phyloP scores from a whole-genome alignment of 2,329 filamentous ascomycete species.

The Lecanicillium sp. region DNA sequence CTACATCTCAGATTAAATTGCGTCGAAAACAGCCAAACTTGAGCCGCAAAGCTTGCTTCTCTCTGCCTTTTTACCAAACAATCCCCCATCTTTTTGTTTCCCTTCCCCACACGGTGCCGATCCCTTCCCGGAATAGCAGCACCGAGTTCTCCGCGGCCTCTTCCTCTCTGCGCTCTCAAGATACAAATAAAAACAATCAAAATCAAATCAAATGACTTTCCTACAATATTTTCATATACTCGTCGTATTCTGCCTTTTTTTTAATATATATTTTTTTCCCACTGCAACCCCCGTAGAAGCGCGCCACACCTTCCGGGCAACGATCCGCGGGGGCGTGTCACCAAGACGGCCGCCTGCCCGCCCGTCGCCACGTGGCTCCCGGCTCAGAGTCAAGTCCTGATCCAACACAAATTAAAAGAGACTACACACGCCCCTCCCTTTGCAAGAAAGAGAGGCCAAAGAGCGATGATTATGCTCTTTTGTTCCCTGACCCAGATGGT shows the following conservation, averaged over 20 bases:
- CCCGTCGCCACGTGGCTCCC: constrained; percentile 14
- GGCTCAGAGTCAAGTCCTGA: constrained; percentile 13
- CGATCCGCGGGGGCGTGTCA: no score
- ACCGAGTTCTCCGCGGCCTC: not conserved
- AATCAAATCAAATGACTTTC: not conserved
- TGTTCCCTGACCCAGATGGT: constrained; percentile 3
- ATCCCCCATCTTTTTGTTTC: no score
- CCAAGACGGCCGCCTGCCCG: no score
- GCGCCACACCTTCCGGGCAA: no score
- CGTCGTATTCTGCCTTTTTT: no score
- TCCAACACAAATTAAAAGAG: not conserved
- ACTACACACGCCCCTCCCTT: constrained; percentile 6
- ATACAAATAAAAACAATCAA: not conserved
- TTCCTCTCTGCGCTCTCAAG: not conserved
- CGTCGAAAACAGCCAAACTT: not conserved
- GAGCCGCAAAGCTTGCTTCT: no score
- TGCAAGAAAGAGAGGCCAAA: not conserved
- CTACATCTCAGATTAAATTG: not conserved
- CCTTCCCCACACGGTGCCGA: not conserved
- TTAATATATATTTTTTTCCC: no score
- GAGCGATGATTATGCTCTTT: not conserved
- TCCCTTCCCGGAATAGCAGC: constrained; percentile 1
- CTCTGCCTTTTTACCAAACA: no score
- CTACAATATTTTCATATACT: not conserved
- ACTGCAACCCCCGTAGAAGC: no score